These are phyloP conservation scores for Ailanthus altissimus DNA, from an alignment of 345 rosid species.

Conservation along the genomic window DNA sequence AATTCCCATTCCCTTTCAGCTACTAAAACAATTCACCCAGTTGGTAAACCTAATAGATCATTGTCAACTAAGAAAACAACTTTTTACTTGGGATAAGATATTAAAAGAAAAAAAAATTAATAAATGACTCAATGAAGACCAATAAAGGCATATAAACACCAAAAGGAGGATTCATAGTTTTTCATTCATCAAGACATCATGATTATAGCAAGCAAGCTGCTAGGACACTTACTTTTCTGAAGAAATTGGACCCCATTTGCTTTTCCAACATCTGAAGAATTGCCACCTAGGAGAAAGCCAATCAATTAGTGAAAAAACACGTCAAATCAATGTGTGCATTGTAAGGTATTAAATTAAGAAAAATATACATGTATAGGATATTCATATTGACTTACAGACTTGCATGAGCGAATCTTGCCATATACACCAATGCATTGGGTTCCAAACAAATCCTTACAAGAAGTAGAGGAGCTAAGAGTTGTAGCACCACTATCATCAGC, in stretches of 20 bases:
- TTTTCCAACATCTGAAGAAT: slow-evolving; percentile 97
- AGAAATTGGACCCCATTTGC: slow-evolving; percentile 98
- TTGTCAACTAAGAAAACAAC: not conserved
- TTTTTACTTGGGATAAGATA: not conserved
- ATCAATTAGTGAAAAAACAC: slow-evolving; percentile 21
- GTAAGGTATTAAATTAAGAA: not conserved
- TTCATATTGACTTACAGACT: slow-evolving; percentile 68
- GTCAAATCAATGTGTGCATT: not conserved
- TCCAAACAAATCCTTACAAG: slow-evolving; percentile 89
- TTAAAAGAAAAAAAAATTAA: not conserved
- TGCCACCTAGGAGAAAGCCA: slow-evolving; percentile 61
- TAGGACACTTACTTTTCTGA: slow-evolving; percentile 68
- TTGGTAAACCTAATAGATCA: not conserved
- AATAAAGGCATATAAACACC: not conserved
- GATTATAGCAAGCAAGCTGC: slow-evolving; percentile 20
- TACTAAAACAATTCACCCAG: not conserved
- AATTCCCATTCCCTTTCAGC: not conserved
- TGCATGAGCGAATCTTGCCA: slow-evolving; percentile 95
- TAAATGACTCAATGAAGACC: not conserved
- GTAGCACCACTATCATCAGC: slow-evolving; percentile 91
- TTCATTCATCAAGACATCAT: not conserved
- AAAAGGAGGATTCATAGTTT: not conserved
- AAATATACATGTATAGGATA: not conserved
- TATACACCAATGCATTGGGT: slow-evolving; percentile 79
- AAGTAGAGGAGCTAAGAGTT: slow-evolving; percentile 72